Evolutionary conservation across 1,139 yeast genomes (phyloP), one percentile per base, ranked within the genome.

Genomic region (Debaryomyces sp.): DNA sequence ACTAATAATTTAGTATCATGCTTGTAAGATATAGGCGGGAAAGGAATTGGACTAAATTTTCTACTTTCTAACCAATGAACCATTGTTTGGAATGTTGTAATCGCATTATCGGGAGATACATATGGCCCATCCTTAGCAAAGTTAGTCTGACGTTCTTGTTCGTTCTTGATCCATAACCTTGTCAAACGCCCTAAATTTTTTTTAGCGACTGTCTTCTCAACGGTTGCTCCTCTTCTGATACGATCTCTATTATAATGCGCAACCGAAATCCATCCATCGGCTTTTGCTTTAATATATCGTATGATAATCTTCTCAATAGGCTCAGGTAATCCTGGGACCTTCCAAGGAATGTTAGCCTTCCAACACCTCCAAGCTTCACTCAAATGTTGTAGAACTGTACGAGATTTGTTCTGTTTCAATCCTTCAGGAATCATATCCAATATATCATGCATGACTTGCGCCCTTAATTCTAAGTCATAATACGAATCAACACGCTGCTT

Each of bases 291-390:
- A 45, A 94, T 87, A 57, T 94, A 95, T 43, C 97, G 80, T 58
- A 89, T 85, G 50, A 95, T 92, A 43, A 95, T 89, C 46, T 84
- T 82, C 57, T 86, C 95, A 33, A 94, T 83, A 0, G 98, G 97
- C 46, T 82, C 86, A 3, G 99, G 99, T 66, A 95, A 75, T 0
- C 99, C 99, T 1, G 97, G 96, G 9, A 94, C 99, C 59, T 90
- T 87, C 99, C 99, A 95, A 1, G 97, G 96, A 51, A 94, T 87
- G 61, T 94, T 92, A 1, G 99, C 99, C 66, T 95, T 95, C 99
- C 99, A 95, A 64, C 99, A 94, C 64, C 99, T 77, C 99, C 99
- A 95, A 0, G 99, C 99, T 65, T 95, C 99, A 62, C 96, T 88
- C 48, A 95, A 74, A 67, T 95, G 99, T 60, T 94, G 98, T 44